These are phyloP conservation scores for Umbilicus rupestris DNA, from an alignment of 164 flowering plant species.

Conservation along the genomic window DNA sequence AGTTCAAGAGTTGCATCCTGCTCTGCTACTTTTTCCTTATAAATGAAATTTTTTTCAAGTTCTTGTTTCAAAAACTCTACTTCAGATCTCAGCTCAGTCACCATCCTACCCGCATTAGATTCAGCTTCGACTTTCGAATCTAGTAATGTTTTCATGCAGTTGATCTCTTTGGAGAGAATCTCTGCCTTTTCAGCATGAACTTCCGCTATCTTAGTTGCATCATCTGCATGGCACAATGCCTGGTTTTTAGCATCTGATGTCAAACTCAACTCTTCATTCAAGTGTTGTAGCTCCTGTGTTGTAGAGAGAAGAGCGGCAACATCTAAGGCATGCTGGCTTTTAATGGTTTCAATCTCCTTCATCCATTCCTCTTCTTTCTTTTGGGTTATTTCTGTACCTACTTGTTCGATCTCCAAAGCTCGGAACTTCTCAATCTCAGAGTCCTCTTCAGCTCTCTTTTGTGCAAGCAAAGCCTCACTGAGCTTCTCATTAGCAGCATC, in stretches of 20 bases:
- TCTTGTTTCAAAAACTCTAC: conserved; percentile 45
- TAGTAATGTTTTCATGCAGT: conserved; percentile 46
- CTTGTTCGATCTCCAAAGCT: conserved; percentile 81
- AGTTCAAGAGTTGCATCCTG: conserved; percentile 40
- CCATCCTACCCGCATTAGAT: conserved; percentile 31
- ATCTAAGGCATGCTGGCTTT: conserved; percentile 66
- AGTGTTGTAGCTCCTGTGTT: conserved; percentile 59
- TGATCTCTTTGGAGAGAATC: conserved; percentile 49
- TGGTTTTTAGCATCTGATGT: conserved; percentile 65
- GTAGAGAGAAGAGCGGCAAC: conserved; percentile 60
- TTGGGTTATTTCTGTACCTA: conserved; percentile 65
- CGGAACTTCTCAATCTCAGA: conserved; percentile 90
- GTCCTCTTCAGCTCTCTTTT: conserved; percentile 75
- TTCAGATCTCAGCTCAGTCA: conserved; percentile 42
- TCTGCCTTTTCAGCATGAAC: conserved; percentile 74
- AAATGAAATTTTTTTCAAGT: conserved; percentile 27
- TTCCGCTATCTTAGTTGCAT: conserved; percentile 86
- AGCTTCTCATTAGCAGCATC: conserved; percentile 83
- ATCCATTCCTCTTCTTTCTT: conserved; percentile 76
- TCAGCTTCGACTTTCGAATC: conserved; percentile 47
- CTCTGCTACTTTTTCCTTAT: conserved; percentile 32
- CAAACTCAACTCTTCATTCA: conserved; percentile 67
- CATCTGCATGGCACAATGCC: conserved; percentile 76
- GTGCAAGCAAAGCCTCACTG: conserved; percentile 67
- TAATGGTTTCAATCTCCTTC: conserved; percentile 61